Percentiles rank a stretch among this genome's conserved stretches.
These are phyloP conservation scores for Trichoderma sp. DNA, from an alignment of 2,329 filamentous ascomycete genomes.

Conservation along the genomic window DNA sequence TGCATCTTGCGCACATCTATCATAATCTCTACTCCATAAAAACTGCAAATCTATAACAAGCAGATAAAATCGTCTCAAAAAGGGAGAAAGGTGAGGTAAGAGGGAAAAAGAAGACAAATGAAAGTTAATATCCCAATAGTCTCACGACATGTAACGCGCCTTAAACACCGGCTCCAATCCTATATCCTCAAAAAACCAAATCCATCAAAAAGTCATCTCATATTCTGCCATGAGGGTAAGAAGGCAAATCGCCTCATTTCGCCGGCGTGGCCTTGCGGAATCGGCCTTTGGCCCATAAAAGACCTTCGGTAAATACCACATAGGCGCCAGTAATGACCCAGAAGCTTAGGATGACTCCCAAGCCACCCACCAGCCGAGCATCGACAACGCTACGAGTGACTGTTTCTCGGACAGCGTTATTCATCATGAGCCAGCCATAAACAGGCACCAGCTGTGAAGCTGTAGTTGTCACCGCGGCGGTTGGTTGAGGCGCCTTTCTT, in stretches of 20 bases:
- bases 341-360: slow-evolving; percentile 50
- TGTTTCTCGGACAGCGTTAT: slow-evolving; percentile 39
- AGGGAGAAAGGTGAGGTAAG: not conserved
- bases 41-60: not conserved
- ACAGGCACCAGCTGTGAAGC: slow-evolving; percentile 40
- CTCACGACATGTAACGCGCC: not conserved
- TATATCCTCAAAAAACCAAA: not conserved
- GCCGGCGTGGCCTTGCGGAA: slow-evolving; percentile 26
- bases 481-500: slow-evolving; percentile 20
- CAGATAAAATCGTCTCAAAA: not conserved
- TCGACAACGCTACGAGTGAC: slow-evolving; percentile 43
- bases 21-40: not conserved
- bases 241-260: not conserved
- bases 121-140: not conserved
- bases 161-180: not conserved
- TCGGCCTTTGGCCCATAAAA: slow-evolving; percentile 42
- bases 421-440: slow-evolving; percentile 49
- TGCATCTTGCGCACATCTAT: not conserved
- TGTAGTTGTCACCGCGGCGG: slow-evolving; percentile 25
- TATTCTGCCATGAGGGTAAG: not conserved
- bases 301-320: slow-evolving; percentile 49
- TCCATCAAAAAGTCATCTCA: not conserved
- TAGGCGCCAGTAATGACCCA: slow-evolving; percentile 53
- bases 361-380: slow-evolving; percentile 46
- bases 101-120: not conserved